Conservation (phyloP, 2,329 filamentous ascomycete species). For the Bipolaris cookei region DNA sequence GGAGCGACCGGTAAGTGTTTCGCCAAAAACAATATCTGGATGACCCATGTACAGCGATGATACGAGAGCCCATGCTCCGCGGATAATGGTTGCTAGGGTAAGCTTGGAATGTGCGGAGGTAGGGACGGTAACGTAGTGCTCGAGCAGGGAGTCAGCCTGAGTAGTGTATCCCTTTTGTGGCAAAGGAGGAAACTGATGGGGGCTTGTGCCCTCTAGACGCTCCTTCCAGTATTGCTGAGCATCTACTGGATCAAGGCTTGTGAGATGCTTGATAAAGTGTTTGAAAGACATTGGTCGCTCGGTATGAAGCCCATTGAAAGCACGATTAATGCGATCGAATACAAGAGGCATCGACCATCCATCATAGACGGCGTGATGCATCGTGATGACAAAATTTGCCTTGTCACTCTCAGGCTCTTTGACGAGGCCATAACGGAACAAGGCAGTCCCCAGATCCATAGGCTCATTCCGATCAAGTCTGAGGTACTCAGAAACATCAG, state of each 20-base stretch:
- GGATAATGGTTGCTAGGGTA: conserved; percentile 59
- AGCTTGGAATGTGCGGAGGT: conserved; percentile 49
- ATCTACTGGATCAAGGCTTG: conserved; percentile 49
- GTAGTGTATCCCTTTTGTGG: conserved; percentile 56
- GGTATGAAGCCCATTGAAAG: conserved; percentile 37
- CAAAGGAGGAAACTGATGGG: conserved; percentile 58
- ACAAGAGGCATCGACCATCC: conserved; percentile 53
- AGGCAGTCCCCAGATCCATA: conserved; percentile 50
- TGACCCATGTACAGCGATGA: conserved; percentile 62
- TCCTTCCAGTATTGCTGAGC: conserved; percentile 57
- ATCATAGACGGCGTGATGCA: conserved; percentile 62
- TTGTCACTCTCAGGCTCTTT: conserved; percentile 28
- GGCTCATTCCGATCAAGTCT: conserved; percentile 39
- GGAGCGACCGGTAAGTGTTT: conserved; percentile 64
- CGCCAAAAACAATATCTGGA: conserved; percentile 63
- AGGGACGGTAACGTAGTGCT: conserved; percentile 53
- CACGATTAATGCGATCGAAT: conserved; percentile 43
- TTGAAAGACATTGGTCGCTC: conserved; percentile 49
- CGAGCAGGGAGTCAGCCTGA: conserved; percentile 59
- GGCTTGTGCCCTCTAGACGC: conserved; percentile 54
- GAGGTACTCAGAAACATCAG: conserved; percentile 44
- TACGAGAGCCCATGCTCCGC: conserved; percentile 66
- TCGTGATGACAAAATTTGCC: conserved; percentile 56
- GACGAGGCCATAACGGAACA: conserved; percentile 50
- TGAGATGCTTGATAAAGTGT: conserved; percentile 59